Evolutionary conservation across 768 basidiomycete species (phyloP).

Genomic region (Panellus pusillus): DNA sequence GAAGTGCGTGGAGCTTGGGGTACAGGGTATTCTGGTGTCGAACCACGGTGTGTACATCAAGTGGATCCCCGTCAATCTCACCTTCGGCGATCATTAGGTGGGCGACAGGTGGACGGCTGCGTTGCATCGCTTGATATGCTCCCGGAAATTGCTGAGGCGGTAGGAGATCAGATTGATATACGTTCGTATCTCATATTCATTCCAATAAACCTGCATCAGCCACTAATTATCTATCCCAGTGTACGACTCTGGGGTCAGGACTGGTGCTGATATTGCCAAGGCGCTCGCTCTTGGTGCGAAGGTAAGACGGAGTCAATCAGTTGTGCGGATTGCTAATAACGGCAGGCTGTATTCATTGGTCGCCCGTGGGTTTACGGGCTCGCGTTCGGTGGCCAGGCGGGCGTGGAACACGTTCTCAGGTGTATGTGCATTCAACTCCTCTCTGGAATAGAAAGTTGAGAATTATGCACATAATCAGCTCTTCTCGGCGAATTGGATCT

Average conservation of each 20-base stretch:
- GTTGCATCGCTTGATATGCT: conserved; percentile 42
- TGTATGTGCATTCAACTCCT: too few relatives aligned
- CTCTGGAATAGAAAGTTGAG: too few relatives aligned
- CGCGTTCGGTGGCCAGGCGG: conserved; percentile 46
- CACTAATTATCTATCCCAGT: conserved; percentile 11
- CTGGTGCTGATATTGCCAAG: conserved; percentile 53
- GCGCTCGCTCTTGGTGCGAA: conserved; percentile 60
- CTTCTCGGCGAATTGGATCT: too few relatives aligned
- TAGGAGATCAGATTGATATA: conserved; percentile 35
- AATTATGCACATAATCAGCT: too few relatives aligned
- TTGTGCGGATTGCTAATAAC: too few relatives aligned
- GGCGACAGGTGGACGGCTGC: conserved; percentile 43
- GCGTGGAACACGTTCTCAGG: conserved; percentile 49
- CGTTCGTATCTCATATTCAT: too few relatives aligned
- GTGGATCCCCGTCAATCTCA: too few relatives aligned
- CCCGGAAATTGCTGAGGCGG: conserved; percentile 31
- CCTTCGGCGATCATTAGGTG: too few relatives aligned
- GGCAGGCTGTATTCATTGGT: conserved; percentile 46
- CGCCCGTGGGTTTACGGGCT: conserved; percentile 50
- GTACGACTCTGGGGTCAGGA: conserved; percentile 51
- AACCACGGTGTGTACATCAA: too few relatives aligned
- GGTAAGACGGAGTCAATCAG: too few relatives aligned
- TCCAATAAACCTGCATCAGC: too few relatives aligned
- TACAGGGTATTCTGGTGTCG: conserved; percentile 48
- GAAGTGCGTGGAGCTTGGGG: conserved; percentile 42